Conservation (phyloP, 345 rosid genomes). For the Eucalyptus pauciflora region DNA sequence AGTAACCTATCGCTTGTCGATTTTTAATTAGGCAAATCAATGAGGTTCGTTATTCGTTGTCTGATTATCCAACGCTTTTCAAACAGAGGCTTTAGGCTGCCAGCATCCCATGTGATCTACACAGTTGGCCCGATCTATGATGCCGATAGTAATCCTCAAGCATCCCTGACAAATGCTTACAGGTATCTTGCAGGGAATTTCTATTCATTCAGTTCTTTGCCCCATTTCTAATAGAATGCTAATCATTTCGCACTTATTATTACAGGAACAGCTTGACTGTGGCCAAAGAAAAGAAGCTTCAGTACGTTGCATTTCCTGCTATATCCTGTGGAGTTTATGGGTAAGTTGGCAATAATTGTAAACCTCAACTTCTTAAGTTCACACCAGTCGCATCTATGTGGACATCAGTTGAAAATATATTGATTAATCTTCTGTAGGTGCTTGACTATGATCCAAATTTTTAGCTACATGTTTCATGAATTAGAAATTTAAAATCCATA, state of each 20-base stretch:
- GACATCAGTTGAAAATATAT: neutral
- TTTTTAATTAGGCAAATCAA: neutral
- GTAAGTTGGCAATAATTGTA: conserved; percentile 14
- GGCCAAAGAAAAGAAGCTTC: conserved; percentile 61
- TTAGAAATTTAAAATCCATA: neutral
- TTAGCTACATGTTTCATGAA: neutral
- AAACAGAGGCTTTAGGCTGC: conserved; percentile 67
- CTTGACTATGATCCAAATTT: neutral
- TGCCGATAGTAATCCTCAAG: conserved; percentile 31
- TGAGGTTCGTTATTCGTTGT: neutral
- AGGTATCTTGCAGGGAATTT: conserved; percentile 13
- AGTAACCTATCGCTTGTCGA: neutral
- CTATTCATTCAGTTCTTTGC: neutral
- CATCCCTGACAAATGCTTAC: conserved; percentile 48
- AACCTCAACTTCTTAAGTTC: neutral
- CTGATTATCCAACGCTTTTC: neutral
- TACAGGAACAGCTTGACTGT: conserved; percentile 59
- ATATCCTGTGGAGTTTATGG: conserved; percentile 70
- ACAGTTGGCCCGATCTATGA: conserved; percentile 78
- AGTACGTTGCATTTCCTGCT: conserved; percentile 79
- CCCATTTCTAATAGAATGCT: neutral
- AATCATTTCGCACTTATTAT: neutral
- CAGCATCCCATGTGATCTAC: conserved; percentile 66
- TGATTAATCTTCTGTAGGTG: neutral
- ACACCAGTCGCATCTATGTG: neutral